Evolutionary conservation across 2,329 filamentous ascomycete species (phyloP), one percentile per base, ranked within the genome.

Genomic region (Nigrospora osmanthi): DNA sequence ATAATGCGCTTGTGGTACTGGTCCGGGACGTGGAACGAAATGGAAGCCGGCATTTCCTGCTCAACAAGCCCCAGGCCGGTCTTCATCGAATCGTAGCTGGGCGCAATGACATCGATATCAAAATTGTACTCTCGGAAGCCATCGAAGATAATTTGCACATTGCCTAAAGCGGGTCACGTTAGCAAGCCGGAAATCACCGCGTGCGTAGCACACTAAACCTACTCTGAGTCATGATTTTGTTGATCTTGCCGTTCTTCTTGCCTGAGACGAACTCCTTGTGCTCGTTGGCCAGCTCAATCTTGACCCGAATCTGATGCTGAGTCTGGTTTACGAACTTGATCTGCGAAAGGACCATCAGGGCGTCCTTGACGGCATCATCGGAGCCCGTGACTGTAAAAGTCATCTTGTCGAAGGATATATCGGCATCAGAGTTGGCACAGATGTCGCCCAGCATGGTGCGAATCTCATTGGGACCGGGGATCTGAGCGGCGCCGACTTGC

Each of bases 41-140:
- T 97, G 11, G 93, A 95, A 31, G 93, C 93, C 35, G 93, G 93
- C 90, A 98, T 97, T 68, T 98, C 93, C 68, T 97, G 90, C 64
- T 98, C 93, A 15, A 98, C 93, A 47, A 98, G 78, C 52, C 86
- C 84, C 49, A 98, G 72, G 2, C 93, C 93, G 56, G 90, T 87
- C 71, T 93, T 95, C 68, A 93, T 93, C 3, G 90, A 89, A 52
- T 96, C 90, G 63, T 96, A 97, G 55, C 87, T 86, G 45, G 83
- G 83, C 38, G 88, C 90, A 61, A 93, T 90, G 45, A 98, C 91
- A 61, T 98, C 93, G 53, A 98, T 98, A 67, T 97, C 95, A 74
- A 98, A 98, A 68, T 98, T 97, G 76, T 97, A 98, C 70, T 98
- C 93, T 66, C 96, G 95, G 73, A 97, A 98, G 51, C 89, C 90